Evolutionary conservation across 2,329 filamentous ascomycete species (phyloP).

Genomic region (Pezicula rhizophila): DNA sequence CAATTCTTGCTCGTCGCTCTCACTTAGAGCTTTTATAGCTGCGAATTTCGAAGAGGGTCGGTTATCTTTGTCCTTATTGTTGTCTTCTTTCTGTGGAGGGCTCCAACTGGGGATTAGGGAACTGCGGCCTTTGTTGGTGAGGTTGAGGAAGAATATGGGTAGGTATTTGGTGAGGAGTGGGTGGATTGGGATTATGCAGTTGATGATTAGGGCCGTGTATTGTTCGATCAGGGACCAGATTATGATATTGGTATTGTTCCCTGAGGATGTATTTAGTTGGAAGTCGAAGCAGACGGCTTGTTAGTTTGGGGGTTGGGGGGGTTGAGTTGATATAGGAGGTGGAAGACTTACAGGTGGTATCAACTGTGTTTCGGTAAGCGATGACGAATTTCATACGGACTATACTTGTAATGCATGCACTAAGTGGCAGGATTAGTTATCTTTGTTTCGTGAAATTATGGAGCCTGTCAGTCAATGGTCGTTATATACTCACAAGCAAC

Average conservation of each 20-base stretch:
- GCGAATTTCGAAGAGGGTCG: too few species aligned
- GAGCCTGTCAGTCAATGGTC: too few species aligned
- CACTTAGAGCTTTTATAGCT: too few species aligned
- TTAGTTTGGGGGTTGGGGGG: too few species aligned
- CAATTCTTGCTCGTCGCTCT: too few species aligned
- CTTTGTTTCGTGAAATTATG: too few species aligned
- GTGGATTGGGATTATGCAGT: conserved; percentile 14
- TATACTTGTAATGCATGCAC: conserved; percentile 17
- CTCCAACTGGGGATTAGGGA: too few species aligned
- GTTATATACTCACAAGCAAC: conserved; percentile 49
- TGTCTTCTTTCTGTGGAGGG: too few species aligned
- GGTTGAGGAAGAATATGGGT: conserved; percentile 6
- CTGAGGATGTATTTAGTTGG: conserved; percentile 1
- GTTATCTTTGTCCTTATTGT: too few species aligned
- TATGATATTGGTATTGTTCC: conserved; percentile 14
- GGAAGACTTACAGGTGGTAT: conserved; percentile 13
- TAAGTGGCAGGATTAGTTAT: not conserved
- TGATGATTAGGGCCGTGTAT: conserved; percentile 18
- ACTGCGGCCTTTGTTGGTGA: too few species aligned
- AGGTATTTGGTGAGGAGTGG: conserved; percentile 13
- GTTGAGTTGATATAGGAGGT: not conserved
- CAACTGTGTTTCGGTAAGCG: conserved; percentile 7
- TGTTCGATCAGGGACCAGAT: conserved; percentile 22
- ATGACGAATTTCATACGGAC: conserved; percentile 15
- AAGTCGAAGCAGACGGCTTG: not conserved